These are phyloP conservation scores for Xylaria acuta DNA, from an alignment of 495 filamentous ascomycete genomes.

Conservation along the genomic window DNA sequence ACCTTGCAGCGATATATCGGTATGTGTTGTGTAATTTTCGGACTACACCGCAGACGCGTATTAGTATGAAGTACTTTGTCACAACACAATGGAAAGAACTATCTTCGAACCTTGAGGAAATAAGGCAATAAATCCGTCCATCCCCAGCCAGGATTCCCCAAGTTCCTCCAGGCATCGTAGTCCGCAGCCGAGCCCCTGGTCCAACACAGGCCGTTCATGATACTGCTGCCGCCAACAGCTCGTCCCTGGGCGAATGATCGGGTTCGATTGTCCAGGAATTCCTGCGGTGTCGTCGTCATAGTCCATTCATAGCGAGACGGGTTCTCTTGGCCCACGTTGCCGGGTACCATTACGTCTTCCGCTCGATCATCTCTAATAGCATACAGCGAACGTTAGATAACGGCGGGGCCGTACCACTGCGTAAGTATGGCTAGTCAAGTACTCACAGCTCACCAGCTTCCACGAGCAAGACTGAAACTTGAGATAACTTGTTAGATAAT, in stretches of 20 bases:
- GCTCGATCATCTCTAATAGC: constrained; percentile 38
- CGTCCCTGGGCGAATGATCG: constrained; percentile 47
- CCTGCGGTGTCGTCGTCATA: constrained; percentile 29
- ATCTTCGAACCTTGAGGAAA: constrained; percentile 56
- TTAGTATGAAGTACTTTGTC: background rate
- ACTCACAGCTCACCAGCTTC: constrained; percentile 51
- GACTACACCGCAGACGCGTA: constrained; percentile 28
- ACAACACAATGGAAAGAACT: too few relatives aligned
- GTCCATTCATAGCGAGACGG: constrained; percentile 36
- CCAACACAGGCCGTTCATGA: constrained; percentile 56
- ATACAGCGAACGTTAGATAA: constrained; percentile 27
- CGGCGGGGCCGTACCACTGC: background rate
- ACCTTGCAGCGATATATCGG: constrained; percentile 39
- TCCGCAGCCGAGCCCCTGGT: constrained; percentile 52
- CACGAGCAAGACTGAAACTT: constrained; percentile 45
- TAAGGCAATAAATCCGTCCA: constrained; percentile 66
- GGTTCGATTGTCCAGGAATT: constrained; percentile 44
- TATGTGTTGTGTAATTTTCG: constrained; percentile 28
- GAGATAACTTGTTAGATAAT: background rate
- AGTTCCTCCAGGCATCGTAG: constrained; percentile 63
- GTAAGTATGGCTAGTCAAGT: background rate
- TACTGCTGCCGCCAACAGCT: constrained; percentile 54
- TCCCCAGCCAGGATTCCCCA: constrained; percentile 70
- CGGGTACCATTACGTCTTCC: constrained; percentile 42
- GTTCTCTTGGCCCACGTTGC: constrained; percentile 36